A percentile compares a stretch with the other conserved stretches of the same genome.
These are phyloP conservation scores for Cadophora malorum DNA, from an alignment of 2,329 filamentous ascomycete genomes.

Conservation along the genomic window DNA sequence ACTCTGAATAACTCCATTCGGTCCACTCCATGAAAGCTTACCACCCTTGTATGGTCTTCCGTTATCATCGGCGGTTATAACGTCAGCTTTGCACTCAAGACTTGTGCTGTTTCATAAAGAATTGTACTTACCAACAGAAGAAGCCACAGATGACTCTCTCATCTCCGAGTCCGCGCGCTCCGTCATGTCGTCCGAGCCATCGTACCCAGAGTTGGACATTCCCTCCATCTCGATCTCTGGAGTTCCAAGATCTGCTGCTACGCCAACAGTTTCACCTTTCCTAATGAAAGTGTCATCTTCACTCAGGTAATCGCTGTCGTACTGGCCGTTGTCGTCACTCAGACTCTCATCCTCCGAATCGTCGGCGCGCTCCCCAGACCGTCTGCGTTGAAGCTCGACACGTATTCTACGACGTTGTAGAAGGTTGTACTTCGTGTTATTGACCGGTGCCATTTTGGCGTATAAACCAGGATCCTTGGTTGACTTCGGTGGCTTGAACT, in stretches of 20 bases:
- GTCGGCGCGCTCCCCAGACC: not conserved
- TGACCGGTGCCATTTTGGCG: not conserved
- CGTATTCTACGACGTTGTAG: not conserved
- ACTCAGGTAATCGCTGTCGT: not conserved
- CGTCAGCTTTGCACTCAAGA: not conserved
- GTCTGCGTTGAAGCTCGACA: no score
- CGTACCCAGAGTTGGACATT: not conserved
- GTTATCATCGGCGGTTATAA: not conserved
- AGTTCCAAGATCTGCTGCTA: not conserved
- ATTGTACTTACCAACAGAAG: not conserved
- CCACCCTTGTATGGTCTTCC: not conserved
- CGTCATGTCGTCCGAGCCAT: not conserved
- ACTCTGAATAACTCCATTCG: not conserved
- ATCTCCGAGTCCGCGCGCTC: not conserved
- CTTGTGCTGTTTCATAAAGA: no score
- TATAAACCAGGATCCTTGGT: not conserved
- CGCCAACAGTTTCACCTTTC: no score
- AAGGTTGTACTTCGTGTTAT: not conserved
- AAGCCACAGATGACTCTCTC: not conserved
- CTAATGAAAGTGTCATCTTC: not conserved
- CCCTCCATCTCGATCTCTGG: not conserved
- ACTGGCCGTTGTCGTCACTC: not conserved
- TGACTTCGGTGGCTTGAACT: not conserved
- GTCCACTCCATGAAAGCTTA: not conserved
- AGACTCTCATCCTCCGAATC: constrained; percentile 6